These are phyloP conservation scores for Candida ponderosae DNA, from an alignment of 805 yeast genomes.

Conservation along the genomic window DNA sequence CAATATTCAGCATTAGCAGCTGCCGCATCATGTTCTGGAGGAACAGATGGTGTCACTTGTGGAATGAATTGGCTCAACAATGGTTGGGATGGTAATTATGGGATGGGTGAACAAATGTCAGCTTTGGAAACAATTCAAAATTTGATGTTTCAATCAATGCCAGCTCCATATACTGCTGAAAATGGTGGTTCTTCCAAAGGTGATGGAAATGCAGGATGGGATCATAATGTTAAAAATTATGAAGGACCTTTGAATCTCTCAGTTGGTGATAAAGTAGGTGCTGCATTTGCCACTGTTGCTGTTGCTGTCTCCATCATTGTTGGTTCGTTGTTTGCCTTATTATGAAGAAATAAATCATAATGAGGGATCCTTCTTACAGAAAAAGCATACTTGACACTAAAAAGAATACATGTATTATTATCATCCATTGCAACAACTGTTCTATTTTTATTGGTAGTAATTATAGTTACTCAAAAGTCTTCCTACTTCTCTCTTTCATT, in stretches of 20 bases:
- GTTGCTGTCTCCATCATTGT: conserved; percentile 38
- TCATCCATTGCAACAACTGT: too few relatives aligned
- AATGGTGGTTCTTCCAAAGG: conserved; percentile 70
- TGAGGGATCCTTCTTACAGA: too few relatives aligned
- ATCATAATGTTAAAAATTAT: conserved; percentile 24
- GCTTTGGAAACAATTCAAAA: conserved; percentile 63
- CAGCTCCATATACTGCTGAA: conserved; percentile 53
- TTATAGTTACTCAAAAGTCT: too few relatives aligned
- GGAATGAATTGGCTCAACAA: conserved; percentile 69
- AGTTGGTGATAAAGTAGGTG: conserved; percentile 54
- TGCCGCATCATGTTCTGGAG: conserved; percentile 80
- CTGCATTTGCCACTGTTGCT: conserved; percentile 56
- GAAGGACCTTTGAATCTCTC: conserved; percentile 33
- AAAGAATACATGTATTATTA: too few relatives aligned
- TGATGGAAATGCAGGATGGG: conserved; percentile 61
- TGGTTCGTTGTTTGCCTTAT: conserved; percentile 29
- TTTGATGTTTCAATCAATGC: conserved; percentile 25
- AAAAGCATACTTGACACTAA: too few relatives aligned
- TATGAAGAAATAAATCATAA: too few relatives aligned
- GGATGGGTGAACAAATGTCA: conserved; percentile 86
- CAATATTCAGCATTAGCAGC: conserved; percentile 60
- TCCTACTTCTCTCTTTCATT: too few relatives aligned
- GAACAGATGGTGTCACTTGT: conserved; percentile 82
- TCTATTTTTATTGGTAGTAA: too few relatives aligned
- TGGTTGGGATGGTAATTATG: conserved; percentile 68